Conservation (phyloP, 2,329 filamentous ascomycete species). For the Fulvia fulva region DNA sequence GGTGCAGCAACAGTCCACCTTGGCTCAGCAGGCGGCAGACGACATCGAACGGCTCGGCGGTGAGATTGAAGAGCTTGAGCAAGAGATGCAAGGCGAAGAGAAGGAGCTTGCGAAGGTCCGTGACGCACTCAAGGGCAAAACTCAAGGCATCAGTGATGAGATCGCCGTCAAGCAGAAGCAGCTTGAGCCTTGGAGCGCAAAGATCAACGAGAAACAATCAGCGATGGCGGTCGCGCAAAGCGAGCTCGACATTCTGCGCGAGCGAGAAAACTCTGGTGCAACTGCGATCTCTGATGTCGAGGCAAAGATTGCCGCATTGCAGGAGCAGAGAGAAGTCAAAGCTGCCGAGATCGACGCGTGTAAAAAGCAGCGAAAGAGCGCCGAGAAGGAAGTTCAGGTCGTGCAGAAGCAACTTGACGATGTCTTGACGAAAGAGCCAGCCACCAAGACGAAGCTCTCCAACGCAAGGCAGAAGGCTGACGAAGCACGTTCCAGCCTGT, state of each 20-base stretch:
- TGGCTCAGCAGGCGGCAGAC: conserved; percentile 70
- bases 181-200: conserved; percentile 92
- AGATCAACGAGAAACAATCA: conserved; percentile 94
- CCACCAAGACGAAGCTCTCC: conserved; percentile 78
- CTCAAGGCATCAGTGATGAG: conserved; percentile 86
- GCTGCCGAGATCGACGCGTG: conserved; percentile 70
- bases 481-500: conserved; percentile 85
- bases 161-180: conserved; percentile 91
- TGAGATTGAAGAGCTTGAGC: conserved; percentile 74
- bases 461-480: conserved; percentile 91
- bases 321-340: conserved; percentile 69
- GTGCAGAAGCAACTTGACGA: conserved; percentile 69
- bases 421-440: conserved; percentile 72
- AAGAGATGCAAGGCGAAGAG: conserved; percentile 73
- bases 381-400: conserved; percentile 71
- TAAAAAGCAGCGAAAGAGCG: conserved; percentile 64
- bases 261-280: conserved; percentile 83
- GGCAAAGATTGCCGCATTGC: conserved; percentile 69
- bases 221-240: conserved; percentile 91
- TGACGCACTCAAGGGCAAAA: conserved; percentile 89
- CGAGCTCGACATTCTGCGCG: conserved; percentile 84
- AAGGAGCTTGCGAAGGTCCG: conserved; percentile 77
- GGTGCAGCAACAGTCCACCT: conserved; percentile 68
- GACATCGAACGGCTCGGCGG: conserved; percentile 72
- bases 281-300: conserved; percentile 80